Evolutionary conservation across 352 stramenopile species (phyloP).

Genomic region (Phytophthora rubi): DNA sequence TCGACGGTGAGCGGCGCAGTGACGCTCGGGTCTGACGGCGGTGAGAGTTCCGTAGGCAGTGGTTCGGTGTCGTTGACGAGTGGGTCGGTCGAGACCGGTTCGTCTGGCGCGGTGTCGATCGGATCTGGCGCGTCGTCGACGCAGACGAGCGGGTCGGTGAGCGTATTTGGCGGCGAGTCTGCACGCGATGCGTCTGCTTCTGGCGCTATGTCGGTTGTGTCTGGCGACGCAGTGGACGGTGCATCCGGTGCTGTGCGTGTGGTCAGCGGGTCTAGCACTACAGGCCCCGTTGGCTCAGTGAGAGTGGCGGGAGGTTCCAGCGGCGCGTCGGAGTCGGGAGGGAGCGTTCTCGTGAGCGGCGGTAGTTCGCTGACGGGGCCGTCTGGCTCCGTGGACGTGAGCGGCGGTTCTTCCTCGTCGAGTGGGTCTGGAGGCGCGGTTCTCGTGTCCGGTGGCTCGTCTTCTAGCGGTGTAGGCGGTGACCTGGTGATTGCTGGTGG

Average conservation of each 20-base stretch:
- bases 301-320: slow-evolving; percentile 25
- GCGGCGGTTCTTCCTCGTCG: slow-evolving; percentile 6
- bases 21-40: slow-evolving; percentile 17
- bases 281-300: slow-evolving; percentile 20
- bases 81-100: slow-evolving; percentile 19
- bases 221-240: no score
- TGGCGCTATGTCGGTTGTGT: no score
- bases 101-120: slow-evolving; percentile 27
- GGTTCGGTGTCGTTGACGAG: slow-evolving; percentile 27
- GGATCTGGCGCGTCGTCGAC: slow-evolving; percentile 19
- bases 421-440: slow-evolving; percentile 15
- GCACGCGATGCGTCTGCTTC: background rate
- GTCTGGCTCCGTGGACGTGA: no score
- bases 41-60: slow-evolving; percentile 10
- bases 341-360: slow-evolving; percentile 16
- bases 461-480: slow-evolving; percentile 27
- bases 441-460: slow-evolving; percentile 22
- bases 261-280: slow-evolving; percentile 10
- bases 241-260: no score
- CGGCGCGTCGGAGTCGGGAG: slow-evolving; percentile 10
- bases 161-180: slow-evolving; percentile 23
- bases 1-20: slow-evolving; percentile 22
- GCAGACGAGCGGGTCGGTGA: slow-evolving; percentile 31
- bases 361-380: background rate
- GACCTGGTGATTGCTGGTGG: slow-evolving; percentile 6